A percentile compares a stretch with the other conserved stretches of the same genome.
These are phyloP conservation scores for Chimonanthus salicifolius DNA, from an alignment of 164 flowering plant species.

Conservation along the genomic window DNA sequence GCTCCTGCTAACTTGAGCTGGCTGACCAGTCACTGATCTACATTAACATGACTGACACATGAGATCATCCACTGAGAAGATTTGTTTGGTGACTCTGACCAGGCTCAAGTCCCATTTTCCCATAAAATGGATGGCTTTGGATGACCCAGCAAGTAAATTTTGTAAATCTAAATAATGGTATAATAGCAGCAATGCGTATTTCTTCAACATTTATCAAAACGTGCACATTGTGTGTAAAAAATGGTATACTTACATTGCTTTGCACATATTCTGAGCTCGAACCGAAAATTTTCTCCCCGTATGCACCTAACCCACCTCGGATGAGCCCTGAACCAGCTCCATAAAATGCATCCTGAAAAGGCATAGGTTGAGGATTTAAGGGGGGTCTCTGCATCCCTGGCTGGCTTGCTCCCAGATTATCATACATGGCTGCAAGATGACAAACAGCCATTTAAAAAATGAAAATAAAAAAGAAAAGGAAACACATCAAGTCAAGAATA, in stretches of 20 bases:
- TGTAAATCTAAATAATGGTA: not conserved
- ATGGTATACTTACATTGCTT: conserved; percentile 63
- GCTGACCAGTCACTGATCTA: no score
- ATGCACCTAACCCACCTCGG: conserved; percentile 77
- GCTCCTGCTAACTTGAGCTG: no score
- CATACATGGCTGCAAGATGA: conserved; percentile 51
- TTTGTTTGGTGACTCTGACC: not conserved
- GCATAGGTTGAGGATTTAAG: conserved; percentile 44
- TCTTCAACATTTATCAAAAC: not conserved
- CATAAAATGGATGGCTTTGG: not conserved
- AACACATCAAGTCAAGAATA: not conserved
- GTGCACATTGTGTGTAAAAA: not conserved
- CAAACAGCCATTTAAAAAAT: not conserved
- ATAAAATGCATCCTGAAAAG: conserved; percentile 66
- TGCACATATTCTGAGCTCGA: conserved; percentile 92
- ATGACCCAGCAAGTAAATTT: not conserved
- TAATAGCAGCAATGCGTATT: not conserved
- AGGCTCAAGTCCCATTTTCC: no score
- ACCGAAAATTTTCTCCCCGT: conserved; percentile 79
- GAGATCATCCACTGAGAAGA: not conserved
- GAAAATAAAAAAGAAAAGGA: no score
- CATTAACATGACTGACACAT: no score
- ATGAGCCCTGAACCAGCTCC: conserved; percentile 84
- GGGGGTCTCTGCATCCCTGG: conserved; percentile 28
- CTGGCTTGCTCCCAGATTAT: conserved; percentile 12